Evolutionary conservation across 2,329 filamentous ascomycete species (phyloP), one percentile per base, ranked within the genome.

Genomic region (Botrytis pseudocinerea): DNA sequence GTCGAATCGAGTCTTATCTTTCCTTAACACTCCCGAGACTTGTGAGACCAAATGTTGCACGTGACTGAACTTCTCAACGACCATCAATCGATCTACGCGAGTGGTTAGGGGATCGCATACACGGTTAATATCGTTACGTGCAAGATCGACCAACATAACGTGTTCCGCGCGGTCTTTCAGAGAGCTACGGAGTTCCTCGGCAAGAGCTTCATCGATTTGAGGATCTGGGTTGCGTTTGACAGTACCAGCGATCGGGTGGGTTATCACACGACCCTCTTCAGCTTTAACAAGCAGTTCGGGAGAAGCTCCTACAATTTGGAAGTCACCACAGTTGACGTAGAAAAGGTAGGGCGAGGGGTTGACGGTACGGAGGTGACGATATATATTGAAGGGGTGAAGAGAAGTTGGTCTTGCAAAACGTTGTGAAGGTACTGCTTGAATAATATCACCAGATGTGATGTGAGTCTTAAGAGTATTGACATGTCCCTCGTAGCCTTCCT

Each of bases 281-380:
- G 92, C 91, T 84, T 98, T 98, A 80, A 97, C 95, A 63, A 99
- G 89, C 75, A 98, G 89, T 84, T 99, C 96, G 1, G 96, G 96
- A 73, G 93, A 97, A 57, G 96, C 96, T 74, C 96, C 96, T 20
- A 99, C 92, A 77, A 99, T 95, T 82, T 98, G 93, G 84, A 99
- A 98, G 80, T 93, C 92, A 74, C 89, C 88, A 84, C 95, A 98
- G 82, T 96, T 91, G 75, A 99, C 89, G 84, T 95, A 99, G 86
- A 99, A 99, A 51, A 99, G 90, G 83, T 99, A 99, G 0, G 96
- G 96, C 14, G 94, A 97, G 0, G 96, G 96, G 82, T 99, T 99
- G 80, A 98, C 93, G n/a, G 94, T 97, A 75, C 96, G 93, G 54
- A 99, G 88, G 82, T 97, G 94, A 71, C 95, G 91, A 86, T 98